Evolutionary conservation across 352 stramenopile species (phyloP), one percentile per base, ranked within the genome.

Genomic region (Pythium phragmitis): DNA sequence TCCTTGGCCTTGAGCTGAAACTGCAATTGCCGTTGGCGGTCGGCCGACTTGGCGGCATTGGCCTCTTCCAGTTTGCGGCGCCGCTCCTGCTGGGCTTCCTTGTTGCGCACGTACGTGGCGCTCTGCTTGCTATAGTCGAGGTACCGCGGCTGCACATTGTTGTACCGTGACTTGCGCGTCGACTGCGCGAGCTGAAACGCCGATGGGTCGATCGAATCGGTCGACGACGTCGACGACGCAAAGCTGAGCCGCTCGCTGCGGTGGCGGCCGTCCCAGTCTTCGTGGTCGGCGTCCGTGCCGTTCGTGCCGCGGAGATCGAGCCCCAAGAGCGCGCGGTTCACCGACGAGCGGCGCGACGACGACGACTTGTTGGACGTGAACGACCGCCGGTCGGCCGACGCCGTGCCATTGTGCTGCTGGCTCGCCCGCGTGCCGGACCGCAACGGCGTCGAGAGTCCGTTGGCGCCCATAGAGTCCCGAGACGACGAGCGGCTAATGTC

Each of bases 31-130:
- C 69, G 69, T 53, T 89, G 79, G 11, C 83, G 79, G 51, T 83
- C 75, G 14, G 82, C 70, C 4, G 83, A 90, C 48, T 84, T 88
- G 14, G 69, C 48, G 16, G 79, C 60, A 53, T 90, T 92, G 21
- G 72, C 69, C 49, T 84, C 69, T 57, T 92, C 80, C n/a, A 92
- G 67, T 13, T 80, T 79, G 54, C 77, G 86, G 19, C 83, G 80
- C 19, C 83, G 83, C 41, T 92, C 79, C 16, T 82, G 57, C 58
- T 92, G 83, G 63, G 73, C 54, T 34, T 82, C 78, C 14, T 79
- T 72, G 57, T 82, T 76, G 28, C 76, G 69, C 30, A 65, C 62
- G 55, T 82, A 92, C 5, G 68, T 73, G 2, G 72, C 65, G 0
- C 63, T 68, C 33, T 59, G 33, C 11, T 81, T 82, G 54, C 77